Evolutionary conservation across 176 grass and related monocot species (phyloP).

Genomic region (Oryza coarctata): DNA sequence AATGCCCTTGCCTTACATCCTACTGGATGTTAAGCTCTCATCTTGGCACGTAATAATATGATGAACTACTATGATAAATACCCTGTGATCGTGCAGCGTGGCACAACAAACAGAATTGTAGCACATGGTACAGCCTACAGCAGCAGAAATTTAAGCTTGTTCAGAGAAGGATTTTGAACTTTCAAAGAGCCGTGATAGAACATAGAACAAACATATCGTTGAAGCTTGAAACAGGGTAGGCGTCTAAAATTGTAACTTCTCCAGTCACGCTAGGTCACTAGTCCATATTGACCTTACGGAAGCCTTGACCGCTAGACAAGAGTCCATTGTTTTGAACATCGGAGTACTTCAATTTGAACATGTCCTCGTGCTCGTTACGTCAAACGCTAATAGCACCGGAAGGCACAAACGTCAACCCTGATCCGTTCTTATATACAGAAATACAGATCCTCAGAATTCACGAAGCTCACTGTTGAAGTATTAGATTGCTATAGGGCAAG

Average conservation of each 20-base stretch:
- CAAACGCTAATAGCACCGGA: not conserved
- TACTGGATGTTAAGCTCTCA: too few species aligned
- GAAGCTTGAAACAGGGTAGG: not conserved
- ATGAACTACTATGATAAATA: too few species aligned
- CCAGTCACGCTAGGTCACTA: not conserved
- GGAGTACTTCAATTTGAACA: not conserved
- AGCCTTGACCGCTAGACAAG: not conserved
- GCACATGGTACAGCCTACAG: too few species aligned
- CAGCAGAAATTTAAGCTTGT: too few species aligned
- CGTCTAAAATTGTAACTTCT: not conserved
- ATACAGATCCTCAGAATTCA: not conserved
- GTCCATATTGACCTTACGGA: not conserved
- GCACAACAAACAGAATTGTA: not conserved
- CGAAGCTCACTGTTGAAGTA: not conserved
- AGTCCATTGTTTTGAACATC: not conserved
- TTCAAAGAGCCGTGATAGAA: not conserved
- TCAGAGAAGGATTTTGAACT: not conserved
- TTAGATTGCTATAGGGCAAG: not conserved
- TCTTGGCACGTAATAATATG: too few species aligned
- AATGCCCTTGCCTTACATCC: too few species aligned
- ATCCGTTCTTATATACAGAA: not conserved
- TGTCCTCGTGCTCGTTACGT: not conserved
- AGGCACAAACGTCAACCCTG: not conserved
- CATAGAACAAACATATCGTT: not conserved
- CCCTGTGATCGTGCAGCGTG: not conserved